A percentile compares a stretch with the other conserved stretches of the same genome.
These are phyloP conservation scores for Fusarium metavorans DNA, from an alignment of 2,329 filamentous ascomycete genomes.

Conservation along the genomic window DNA sequence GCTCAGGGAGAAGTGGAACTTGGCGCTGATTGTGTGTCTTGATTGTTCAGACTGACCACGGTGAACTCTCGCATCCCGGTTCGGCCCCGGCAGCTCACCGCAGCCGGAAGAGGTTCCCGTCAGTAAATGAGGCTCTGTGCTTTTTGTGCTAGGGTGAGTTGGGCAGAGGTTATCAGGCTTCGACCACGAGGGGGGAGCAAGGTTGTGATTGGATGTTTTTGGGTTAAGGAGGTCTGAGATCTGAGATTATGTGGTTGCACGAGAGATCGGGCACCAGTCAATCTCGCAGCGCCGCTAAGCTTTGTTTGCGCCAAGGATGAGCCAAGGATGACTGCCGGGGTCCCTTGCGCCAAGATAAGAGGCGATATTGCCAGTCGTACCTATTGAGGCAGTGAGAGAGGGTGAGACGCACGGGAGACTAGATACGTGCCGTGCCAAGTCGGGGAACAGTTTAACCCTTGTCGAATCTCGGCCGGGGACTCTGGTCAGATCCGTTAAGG, in stretches of 20 bases:
- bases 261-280: slow-evolving; percentile 45
- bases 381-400: slow-evolving; percentile 26
- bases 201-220: slow-evolving; percentile 27
- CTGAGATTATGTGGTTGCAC: slow-evolving; percentile 33
- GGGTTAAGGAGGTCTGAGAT: slow-evolving; percentile 29
- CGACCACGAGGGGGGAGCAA: slow-evolving; percentile 28
- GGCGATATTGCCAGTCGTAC: slow-evolving; percentile 23
- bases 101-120: slow-evolving; percentile 9
- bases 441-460: slow-evolving; percentile 14
- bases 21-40: slow-evolving; percentile 1
- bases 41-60: background rate
- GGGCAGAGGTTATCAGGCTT: slow-evolving; percentile 13
- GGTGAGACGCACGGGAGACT: background rate
- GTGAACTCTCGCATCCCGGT: slow-evolving; percentile 7
- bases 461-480: slow-evolving; percentile 8
- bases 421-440: slow-evolving; percentile 27
- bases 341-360: slow-evolving; percentile 14
- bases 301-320: slow-evolving; percentile 4
- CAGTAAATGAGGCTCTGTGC: slow-evolving; percentile 29
- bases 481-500: slow-evolving; percentile 8
- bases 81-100: slow-evolving; percentile 21
- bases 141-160: slow-evolving; percentile 17
- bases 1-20: slow-evolving; percentile 12
- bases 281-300: slow-evolving; percentile 29
- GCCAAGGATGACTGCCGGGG: background rate